Conservation (phyloP, 2,329 filamentous ascomycete species). For the Phaeosphaeria sp. region DNA sequence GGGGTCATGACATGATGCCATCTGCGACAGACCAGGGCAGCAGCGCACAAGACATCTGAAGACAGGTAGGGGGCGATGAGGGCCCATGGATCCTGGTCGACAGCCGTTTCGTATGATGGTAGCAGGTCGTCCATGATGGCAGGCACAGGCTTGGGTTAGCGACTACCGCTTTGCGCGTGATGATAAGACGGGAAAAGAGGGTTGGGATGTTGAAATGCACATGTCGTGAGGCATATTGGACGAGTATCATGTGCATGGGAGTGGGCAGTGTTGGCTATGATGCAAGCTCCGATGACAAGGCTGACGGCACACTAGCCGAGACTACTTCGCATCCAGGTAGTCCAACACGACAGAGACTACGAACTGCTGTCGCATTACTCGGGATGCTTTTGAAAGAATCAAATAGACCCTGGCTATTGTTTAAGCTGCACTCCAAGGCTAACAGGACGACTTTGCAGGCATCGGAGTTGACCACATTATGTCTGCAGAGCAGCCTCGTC, state of each 20-base stretch:
- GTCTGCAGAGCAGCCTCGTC: too few species aligned
- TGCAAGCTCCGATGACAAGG: not conserved
- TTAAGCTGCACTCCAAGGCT: too few species aligned
- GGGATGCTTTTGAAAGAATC: too few species aligned
- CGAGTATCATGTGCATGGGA: not conserved
- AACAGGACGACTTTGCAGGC: too few species aligned
- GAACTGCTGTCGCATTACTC: not conserved
- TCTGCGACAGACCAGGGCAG: constrained; percentile 61
- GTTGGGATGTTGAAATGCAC: not conserved
- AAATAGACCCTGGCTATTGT: too few species aligned
- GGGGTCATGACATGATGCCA: constrained; percentile 67
- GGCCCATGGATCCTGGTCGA: constrained; percentile 61
- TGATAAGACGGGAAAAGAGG: not conserved
- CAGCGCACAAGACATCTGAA: constrained; percentile 63
- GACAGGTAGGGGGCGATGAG: constrained; percentile 64
- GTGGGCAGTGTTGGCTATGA: not conserved
- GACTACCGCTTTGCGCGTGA: not conserved
- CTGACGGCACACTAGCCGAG: not conserved
- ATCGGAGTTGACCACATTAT: too few species aligned
- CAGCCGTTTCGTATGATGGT: constrained; percentile 66
- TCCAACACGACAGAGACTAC: not conserved
- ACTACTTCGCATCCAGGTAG: not conserved
- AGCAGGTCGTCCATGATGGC: constrained; percentile 62
- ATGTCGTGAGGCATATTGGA: not conserved
- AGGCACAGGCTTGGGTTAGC: not conserved